Percentiles rank a stretch among this genome's conserved stretches.
Conservation (phyloP, 805 yeast species). For the Wickerhamiella spandovensis region DNA sequence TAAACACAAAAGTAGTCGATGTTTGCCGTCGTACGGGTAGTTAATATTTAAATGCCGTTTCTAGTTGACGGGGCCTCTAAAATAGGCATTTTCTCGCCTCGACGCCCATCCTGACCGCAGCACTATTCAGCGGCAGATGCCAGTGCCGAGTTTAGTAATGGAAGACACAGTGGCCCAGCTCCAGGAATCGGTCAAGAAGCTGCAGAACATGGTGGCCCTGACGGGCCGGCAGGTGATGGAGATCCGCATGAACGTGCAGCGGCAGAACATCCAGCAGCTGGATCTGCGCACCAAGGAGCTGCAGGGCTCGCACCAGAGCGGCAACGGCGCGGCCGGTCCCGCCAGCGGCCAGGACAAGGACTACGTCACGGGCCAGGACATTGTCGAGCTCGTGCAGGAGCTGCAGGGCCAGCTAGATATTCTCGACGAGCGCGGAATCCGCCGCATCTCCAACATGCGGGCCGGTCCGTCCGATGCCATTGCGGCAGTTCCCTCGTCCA, state of each 20-base stretch:
- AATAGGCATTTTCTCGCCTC: no score
- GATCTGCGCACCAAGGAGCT: conserved; percentile 14
- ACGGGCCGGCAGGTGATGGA: conserved; percentile 72
- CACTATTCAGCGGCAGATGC: no score
- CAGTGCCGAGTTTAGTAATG: not conserved
- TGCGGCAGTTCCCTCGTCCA: conserved; percentile 66
- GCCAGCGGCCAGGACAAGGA: conserved; percentile 8
- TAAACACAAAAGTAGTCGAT: no score
- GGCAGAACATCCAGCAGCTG: conserved; percentile 16
- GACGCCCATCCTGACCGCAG: no score
- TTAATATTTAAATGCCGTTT: no score
- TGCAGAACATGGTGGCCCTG: conserved; percentile 48
- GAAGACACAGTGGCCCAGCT: conserved; percentile 21
- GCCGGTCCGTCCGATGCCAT: conserved; percentile 30
- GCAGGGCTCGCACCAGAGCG: conserved; percentile 13
- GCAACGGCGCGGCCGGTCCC: conserved; percentile 9
- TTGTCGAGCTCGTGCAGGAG: conserved; percentile 78
- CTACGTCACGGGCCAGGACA: conserved; percentile 62
- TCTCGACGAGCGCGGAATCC: conserved; percentile 58
- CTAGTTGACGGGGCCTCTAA: no score
- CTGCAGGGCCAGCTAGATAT: conserved; percentile 75
- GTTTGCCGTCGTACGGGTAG: no score
- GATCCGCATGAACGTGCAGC: conserved; percentile 48
- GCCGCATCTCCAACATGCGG: conserved; percentile 54
- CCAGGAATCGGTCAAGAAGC: conserved; percentile 42